Base-by-base conservation (phyloP, 2,329 filamentous ascomycete genomes). In the Parastagonospora nodorum region DNA sequence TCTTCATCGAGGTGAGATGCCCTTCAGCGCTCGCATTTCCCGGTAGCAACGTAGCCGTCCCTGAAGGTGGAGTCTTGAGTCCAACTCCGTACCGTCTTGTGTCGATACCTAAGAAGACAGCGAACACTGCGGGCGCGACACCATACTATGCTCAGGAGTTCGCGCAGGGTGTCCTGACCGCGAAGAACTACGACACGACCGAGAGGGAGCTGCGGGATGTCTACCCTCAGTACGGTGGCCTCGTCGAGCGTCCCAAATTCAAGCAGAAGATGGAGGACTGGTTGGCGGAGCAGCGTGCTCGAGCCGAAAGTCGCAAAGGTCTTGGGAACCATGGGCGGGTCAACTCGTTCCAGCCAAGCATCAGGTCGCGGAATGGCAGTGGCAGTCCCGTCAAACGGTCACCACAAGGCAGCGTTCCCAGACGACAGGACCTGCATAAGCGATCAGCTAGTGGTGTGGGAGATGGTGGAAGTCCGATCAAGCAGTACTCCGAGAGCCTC, bases 11-110 rank as follows among this genome's bases (percentile, higher is more conserved):
- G 42, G 47, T 55, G 2, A 44, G 52, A 8, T 45, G 48, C 19
- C 68, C 69, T 6, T 70, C 67, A 42, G 58, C 61, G 5, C 48
- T 72, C 2, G 67, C 68, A 2, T 72, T 72, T 42, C 69, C 69
- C 2, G 58, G 65, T n/a, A 55, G 47, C 29, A 72, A 70, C 36
- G 48, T 69, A 1, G 38, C 14, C 6, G 43, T 55, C 33, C 42
- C 55, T 19, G n/a, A 53, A 2, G 54, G 38, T 4, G 43, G 50
- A 10, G n/a, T 55, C 4, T 46, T 46, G n/a, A 58, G 61, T 11
- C 48, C 64, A n/a, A 63, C 57, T 8, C 57, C 67, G 3, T 63
- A 59, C n/a, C 61, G 63, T 2, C 15, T 67, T 10, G 36, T 66
- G 2, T 64, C 60, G 9, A 38, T 48, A 12, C 49, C 60, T 1